These are phyloP conservation scores for Sequoia sempervirens DNA, from an alignment of 75 land plant genomes.

Conservation along the genomic window DNA sequence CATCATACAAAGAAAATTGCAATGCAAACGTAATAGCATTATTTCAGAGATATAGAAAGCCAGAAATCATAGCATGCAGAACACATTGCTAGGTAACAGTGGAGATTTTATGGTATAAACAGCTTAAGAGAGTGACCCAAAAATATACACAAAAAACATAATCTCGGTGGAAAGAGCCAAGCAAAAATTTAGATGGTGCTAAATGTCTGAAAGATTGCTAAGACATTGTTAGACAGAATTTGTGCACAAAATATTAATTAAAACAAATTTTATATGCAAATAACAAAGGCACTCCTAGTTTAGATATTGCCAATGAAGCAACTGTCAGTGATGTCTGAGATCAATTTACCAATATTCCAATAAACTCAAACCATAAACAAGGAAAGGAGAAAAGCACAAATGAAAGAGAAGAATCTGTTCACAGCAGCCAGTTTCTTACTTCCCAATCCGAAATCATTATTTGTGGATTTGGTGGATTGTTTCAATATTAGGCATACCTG, in stretches of 20 bases:
- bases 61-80: not conserved
- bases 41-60: not conserved
- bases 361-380: not conserved
- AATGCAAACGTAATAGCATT: not conserved
- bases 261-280: not conserved
- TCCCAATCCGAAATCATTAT: not conserved
- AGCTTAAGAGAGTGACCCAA: not conserved
- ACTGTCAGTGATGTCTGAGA: not conserved
- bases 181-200: not conserved
- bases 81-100: not conserved
- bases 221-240: not conserved
- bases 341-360: not conserved
- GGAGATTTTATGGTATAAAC: not conserved
- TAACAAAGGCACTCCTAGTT: not conserved
- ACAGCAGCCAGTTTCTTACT: not conserved
- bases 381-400: not conserved
- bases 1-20: not conserved
- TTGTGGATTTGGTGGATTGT: not conserved
- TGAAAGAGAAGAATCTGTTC: not conserved
- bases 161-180: not conserved
- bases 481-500: constrained; percentile 53
- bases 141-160: not conserved
- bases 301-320: not conserved
- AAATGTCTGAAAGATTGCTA: not conserved
- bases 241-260: not conserved